Base-by-base conservation (phyloP, 2,329 filamentous ascomycete species). In the Ophiocordyceps camponoti-leonardi region DNA sequence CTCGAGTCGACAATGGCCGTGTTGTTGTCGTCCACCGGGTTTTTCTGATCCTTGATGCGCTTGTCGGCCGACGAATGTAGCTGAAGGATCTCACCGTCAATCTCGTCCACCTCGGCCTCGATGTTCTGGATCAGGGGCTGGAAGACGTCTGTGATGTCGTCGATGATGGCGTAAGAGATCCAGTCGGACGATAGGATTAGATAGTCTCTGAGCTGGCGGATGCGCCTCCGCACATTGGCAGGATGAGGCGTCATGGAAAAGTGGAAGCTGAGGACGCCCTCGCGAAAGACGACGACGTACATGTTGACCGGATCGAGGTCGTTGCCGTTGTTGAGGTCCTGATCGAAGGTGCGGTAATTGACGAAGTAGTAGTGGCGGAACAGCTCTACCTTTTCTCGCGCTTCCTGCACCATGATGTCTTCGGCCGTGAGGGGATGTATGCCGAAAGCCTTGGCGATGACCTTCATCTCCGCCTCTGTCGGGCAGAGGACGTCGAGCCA, bases 291-390 rank as follows among this genome's bases (percentile, higher is more conserved):
- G 10, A 96, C 83, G 33, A 95, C 83, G 56, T 96, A 98, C 75
- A 98, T 86, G 63, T 96, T 94, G 57, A 98, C 84, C 1, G 92
- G 90, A 54, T 96, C 86, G 42, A 98, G 73, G 59, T 93, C 94
- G 57, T 93, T 81, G 47, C 92, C 85, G 58, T 81, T 94, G 53
- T 81, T 82, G 49, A 79, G 78, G 58, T 98, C 92, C 61, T 96
- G 92, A 59, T 98, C 92, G 58, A 98, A 98, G 0, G 87, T 93
- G 16, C 92, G 83, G 62, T 98, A 98, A 61, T 94, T 96, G 65
- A 98, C 86, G 56, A 98, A 95, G 63, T 98, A 98, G 66, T 98
- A 98, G 60, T 94, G 84, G 31, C 86, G 81, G 69, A 98, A 98
- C 1, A 98, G 72, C 61, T 98, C 92, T 1, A 98, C 92, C 65